phyloP scores from a whole-genome alignment of 2,329 filamentous ascomycete genomes.

The Chrysoporthe austroafricana region DNA sequence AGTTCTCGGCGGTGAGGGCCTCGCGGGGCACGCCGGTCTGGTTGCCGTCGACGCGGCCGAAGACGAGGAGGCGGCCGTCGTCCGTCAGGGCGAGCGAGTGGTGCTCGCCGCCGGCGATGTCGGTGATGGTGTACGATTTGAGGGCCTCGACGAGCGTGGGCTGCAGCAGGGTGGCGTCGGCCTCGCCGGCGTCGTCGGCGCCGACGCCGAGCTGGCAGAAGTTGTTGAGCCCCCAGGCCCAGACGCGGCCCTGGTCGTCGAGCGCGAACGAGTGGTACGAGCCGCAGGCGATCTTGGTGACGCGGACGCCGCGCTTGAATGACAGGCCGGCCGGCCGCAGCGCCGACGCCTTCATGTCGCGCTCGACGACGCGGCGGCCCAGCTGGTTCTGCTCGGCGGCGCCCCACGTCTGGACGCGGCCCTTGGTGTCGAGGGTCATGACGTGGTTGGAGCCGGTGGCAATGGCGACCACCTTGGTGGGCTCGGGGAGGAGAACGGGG shows the following conservation, averaged over 20 bases:
- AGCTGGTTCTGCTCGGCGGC: constrained; percentile 70
- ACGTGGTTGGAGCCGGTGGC: constrained; percentile 73
- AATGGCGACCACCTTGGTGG: constrained; percentile 68
- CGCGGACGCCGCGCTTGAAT: constrained; percentile 57
- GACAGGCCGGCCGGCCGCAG: constrained; percentile 40
- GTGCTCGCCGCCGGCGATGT: constrained; percentile 71
- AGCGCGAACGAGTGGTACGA: constrained; percentile 85
- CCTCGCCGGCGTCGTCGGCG: constrained; percentile 64
- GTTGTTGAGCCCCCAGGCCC: constrained; percentile 85
- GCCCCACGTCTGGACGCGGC: constrained; percentile 72
- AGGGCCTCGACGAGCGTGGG: constrained; percentile 71
- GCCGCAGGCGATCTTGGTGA: constrained; percentile 68
- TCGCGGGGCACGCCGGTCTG: constrained; percentile 61
- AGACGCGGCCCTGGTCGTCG: constrained; percentile 70
- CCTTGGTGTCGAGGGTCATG: constrained; percentile 67
- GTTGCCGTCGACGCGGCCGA: constrained; percentile 61
- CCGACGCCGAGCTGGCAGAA: constrained; percentile 75
- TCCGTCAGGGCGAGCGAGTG: constrained; percentile 70
- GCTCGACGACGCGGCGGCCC: constrained; percentile 64
- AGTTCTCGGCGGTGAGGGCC: constrained; percentile 58
- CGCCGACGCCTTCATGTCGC: constrained; percentile 45
- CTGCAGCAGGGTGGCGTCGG: constrained; percentile 72
- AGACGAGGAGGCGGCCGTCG: constrained; percentile 61
- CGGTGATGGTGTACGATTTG: constrained; percentile 60
- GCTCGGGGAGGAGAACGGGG: constrained; percentile 60